phyloP scores from a whole-genome alignment of 768 basidiomycete genomes.

The Terana coerulea region DNA sequence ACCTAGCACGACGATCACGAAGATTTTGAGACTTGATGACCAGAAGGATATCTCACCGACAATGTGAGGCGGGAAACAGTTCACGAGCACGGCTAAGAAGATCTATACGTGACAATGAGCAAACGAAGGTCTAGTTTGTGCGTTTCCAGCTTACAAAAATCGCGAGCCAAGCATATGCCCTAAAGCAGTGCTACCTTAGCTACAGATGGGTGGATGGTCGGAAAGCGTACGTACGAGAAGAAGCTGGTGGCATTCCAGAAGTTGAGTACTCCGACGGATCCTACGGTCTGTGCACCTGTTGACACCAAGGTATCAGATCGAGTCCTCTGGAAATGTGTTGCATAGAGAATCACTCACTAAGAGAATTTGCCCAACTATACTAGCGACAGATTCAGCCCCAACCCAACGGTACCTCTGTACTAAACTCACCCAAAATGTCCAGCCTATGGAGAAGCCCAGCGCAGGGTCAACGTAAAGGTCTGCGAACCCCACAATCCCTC shows the following conservation, averaged over 20 bases:
- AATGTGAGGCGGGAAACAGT: constrained; percentile 18
- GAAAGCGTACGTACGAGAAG: too few species aligned
- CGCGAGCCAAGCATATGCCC: background rate
- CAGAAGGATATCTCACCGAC: constrained; percentile 24
- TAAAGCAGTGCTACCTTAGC: background rate
- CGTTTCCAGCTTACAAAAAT: too few species aligned
- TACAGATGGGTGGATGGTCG: background rate
- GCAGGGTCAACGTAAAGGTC: constrained; percentile 49
- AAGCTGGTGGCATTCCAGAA: constrained; percentile 36
- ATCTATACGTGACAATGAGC: constrained; percentile 18
- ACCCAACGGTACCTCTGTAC: background rate
- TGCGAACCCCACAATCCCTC: constrained; percentile 35
- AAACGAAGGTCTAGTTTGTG: too few species aligned
- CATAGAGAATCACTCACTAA: constrained; percentile 18
- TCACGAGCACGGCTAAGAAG: constrained; percentile 11
- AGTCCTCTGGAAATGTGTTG: too few species aligned
- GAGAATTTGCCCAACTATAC: constrained; percentile 21
- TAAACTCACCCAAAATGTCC: constrained; percentile 37
- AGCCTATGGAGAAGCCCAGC: constrained; percentile 39
- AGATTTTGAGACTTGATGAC: constrained; percentile 9
- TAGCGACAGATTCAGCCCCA: background rate
- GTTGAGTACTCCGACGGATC: constrained; percentile 44
- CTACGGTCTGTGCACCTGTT: constrained; percentile 46
- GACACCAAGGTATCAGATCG: too few species aligned
- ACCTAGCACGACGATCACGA: too few species aligned